Conservation (phyloP, 2,329 filamentous ascomycete species). For the Trichoderma endophyticum region DNA sequence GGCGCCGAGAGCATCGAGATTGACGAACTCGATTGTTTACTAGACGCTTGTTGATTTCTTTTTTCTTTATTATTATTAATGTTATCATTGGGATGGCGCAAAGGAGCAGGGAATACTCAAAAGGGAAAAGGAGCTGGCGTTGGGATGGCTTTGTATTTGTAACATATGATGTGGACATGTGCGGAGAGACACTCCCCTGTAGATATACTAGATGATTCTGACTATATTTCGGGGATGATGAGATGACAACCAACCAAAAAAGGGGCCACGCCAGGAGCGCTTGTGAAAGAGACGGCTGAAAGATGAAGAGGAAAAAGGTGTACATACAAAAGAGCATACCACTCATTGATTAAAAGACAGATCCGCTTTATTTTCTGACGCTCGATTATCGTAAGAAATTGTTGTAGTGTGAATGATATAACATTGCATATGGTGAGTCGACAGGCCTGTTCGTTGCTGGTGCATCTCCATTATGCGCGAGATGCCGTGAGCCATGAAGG, state of each 20-base stretch:
- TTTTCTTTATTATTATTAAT: slow-evolving; percentile 2
- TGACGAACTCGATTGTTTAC: slow-evolving; percentile 85
- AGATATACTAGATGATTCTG: slow-evolving; percentile 30
- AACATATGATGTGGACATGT: slow-evolving; percentile 28
- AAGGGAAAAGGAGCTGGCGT: slow-evolving; percentile 5
- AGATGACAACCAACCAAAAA: slow-evolving; percentile 16
- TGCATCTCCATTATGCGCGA: not conserved
- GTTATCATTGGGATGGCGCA: slow-evolving; percentile 11
- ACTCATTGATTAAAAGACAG: slow-evolving; percentile 17
- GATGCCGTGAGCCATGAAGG: not conserved
- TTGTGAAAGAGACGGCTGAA: slow-evolving; percentile 8
- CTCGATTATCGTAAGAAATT: not conserved
- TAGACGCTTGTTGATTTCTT: slow-evolving; percentile 63
- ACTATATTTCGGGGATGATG: slow-evolving; percentile 23
- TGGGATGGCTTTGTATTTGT: slow-evolving; percentile 15
- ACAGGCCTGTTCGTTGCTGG: not conserved
- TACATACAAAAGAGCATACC: slow-evolving; percentile 19
- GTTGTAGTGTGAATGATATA: not conserved
- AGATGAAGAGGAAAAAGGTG: not conserved
- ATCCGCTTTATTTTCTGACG: not conserved
- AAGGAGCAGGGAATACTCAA: slow-evolving; percentile 16
- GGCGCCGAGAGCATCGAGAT: slow-evolving; percentile 88
- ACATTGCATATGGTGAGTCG: not conserved
- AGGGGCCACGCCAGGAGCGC: not conserved
- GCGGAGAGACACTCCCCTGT: slow-evolving; percentile 28